Base-by-base conservation (phyloP, 2,329 filamentous ascomycete genomes). In the Claviceps humidiphila region DNA sequence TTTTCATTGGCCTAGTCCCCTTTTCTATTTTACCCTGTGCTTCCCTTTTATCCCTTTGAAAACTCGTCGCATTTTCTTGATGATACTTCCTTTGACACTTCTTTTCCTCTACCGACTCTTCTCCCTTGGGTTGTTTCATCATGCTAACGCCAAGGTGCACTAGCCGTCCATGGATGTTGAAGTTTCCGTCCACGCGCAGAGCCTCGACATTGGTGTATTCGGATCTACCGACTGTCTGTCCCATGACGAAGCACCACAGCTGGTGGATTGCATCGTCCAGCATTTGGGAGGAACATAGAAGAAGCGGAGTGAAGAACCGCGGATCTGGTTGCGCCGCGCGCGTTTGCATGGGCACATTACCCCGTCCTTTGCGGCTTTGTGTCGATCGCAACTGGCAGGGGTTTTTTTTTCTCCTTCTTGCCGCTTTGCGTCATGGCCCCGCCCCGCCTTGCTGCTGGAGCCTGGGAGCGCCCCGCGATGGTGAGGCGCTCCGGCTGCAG, bases 121-220 rank as follows among this genome's bases (percentile, higher is more conserved):
- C n/a, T 46, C 16, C 5, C 8, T 3, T 11, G 30, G 3, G 30
- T 4, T 34, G 30, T 34, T 34, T 34, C 30, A 34, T 34, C 30
- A 43, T 14, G 5, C 42, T 43, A 43, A 43, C n/a, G 24, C 22
- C 9, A 17, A 2, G 17, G 3, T 1, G 16, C 4, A 9, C 11
- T n/a, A 73, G 70, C 60, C 66, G 20, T 65, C 69, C 11, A 54
- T 71, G 5, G 71, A 74, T 51, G 55, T 73, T 2, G 71, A 74
- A 54, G 68, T 67, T 1, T 66, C 68, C 0, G 48, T 73, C 1
- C 55, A 60, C 4, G 61, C 54, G 0, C 56, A 58, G 1, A 56
- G 52, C 0, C 54, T 74, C 42, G 68, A 69, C 34, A 64, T 74
- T 48, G 71, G 71, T 5, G 59, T 71, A 2, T 74, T 74, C 55